Percentiles rank a stretch among this genome's conserved stretches.
phyloP scores from a whole-genome alignment of 768 basidiomycete species.

The Pisolithus albus region DNA sequence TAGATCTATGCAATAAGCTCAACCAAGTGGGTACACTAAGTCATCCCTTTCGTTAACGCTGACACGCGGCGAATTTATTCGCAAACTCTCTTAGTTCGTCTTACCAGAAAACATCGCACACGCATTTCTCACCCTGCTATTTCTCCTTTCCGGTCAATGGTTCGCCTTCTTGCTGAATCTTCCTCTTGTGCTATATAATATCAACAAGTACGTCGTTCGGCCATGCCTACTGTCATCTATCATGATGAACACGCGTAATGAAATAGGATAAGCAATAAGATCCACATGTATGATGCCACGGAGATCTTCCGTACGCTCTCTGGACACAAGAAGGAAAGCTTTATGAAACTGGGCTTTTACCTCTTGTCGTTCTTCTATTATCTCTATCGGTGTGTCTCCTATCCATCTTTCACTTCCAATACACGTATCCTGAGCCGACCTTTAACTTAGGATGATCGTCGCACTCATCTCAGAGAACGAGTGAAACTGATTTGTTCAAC shows the following conservation, averaged over 20 bases:
- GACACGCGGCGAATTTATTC: not conserved
- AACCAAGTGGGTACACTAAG: conserved; percentile 62
- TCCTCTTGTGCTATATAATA: conserved; percentile 84
- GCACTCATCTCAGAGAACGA: conserved; percentile 79
- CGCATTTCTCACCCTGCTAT: conserved; percentile 82
- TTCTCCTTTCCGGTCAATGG: conserved; percentile 97
- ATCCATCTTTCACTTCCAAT: not conserved
- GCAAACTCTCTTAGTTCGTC: conserved; percentile 66
- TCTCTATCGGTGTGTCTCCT: conserved; percentile 65
- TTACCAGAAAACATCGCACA: conserved; percentile 95
- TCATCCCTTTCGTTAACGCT: not conserved
- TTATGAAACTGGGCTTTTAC: conserved; percentile 92
- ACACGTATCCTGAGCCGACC: not conserved
- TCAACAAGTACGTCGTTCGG: conserved; percentile 72
- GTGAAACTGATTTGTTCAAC: conserved; percentile 20
- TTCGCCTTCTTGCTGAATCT: conserved; percentile 84
- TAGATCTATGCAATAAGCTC: conserved; percentile 99
- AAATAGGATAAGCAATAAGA: conserved; percentile 78
- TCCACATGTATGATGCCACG: conserved; percentile 99
- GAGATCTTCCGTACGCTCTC: conserved; percentile 96
- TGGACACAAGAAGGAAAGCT: conserved; percentile 93
- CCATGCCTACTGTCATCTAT: not conserved
- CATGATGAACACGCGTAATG: not conserved
- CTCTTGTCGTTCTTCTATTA: conserved; percentile 90
- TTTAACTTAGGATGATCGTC: conserved; percentile 67